Conservation (phyloP, 2,329 filamentous ascomycete genomes). For the Ciborinia camelliae region DNA sequence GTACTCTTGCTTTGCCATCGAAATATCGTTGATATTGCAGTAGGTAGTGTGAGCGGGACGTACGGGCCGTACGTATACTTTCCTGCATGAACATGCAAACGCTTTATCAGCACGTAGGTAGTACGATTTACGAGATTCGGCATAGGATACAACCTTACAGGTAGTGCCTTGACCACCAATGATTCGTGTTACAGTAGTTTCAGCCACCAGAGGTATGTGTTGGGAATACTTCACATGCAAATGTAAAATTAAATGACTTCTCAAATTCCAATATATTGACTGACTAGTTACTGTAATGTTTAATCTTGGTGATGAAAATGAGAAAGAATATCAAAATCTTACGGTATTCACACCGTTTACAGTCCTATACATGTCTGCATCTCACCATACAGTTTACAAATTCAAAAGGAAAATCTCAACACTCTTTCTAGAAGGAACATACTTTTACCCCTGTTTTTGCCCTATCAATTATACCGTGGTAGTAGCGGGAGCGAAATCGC, state of each 20-base stretch:
- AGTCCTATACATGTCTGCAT: background rate
- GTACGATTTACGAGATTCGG: background rate
- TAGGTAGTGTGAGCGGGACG: background rate
- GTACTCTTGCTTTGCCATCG: background rate
- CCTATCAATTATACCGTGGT: constrained; percentile 6
- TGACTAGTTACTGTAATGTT: background rate
- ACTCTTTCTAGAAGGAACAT: background rate
- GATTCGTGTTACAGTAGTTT: background rate
- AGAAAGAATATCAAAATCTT: background rate
- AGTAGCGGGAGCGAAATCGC: constrained; percentile 4
- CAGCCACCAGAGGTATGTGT: background rate
- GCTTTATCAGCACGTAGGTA: background rate
- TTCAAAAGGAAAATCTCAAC: background rate
- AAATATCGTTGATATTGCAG: constrained; percentile 3
- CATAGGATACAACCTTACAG: too few relatives aligned
- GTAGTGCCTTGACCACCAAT: constrained; percentile 2
- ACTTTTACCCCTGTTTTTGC: background rate
- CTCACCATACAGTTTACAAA: background rate
- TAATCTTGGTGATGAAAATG: background rate
- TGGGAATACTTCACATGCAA: background rate
- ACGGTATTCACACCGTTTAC: background rate
- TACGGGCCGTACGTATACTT: constrained; percentile 4
- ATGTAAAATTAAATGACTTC: background rate
- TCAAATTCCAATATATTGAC: background rate
- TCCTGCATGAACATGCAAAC: constrained; percentile 11